These are phyloP conservation scores for Puccinia hordei DNA, from an alignment of 1,284 basidiomycete species.

Conservation along the genomic window DNA sequence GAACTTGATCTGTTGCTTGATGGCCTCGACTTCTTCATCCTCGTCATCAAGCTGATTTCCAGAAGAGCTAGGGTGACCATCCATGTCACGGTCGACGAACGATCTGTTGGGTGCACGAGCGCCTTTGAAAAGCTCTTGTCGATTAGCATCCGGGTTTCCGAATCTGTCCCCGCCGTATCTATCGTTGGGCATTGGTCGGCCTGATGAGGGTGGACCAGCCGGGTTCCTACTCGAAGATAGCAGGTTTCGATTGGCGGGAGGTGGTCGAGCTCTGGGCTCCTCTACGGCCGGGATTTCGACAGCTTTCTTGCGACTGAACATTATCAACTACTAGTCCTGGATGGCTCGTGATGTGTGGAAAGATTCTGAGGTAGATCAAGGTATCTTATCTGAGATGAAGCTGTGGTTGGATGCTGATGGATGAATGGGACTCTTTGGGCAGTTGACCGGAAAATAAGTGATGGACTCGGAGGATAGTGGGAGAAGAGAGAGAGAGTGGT, in stretches of 20 bases:
- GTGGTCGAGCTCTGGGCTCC: conserved; percentile 17
- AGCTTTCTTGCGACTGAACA: conserved; percentile 49
- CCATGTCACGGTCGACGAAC: conserved; percentile 38
- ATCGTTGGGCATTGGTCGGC: not conserved
- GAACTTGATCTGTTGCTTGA: conserved; percentile 87
- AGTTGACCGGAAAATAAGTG: not conserved
- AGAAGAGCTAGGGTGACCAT: not conserved
- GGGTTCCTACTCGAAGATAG: conserved; percentile 36
- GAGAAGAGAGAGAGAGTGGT: no score
- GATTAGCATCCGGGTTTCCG: conserved; percentile 23
- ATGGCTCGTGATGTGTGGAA: not conserved
- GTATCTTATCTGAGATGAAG: no score
- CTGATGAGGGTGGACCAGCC: not conserved
- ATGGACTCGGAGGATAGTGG: not conserved
- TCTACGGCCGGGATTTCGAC: conserved; percentile 39
- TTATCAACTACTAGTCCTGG: not conserved
- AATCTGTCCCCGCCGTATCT: not conserved
- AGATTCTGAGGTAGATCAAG: not conserved
- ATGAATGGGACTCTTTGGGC: no score
- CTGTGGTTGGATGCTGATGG: no score
- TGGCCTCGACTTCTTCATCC: conserved; percentile 68
- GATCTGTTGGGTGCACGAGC: conserved; percentile 29
- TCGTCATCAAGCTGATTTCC: conserved; percentile 29
- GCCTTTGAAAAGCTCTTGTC: conserved; percentile 49
- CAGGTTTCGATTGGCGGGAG: conserved; percentile 18